Base-by-base conservation (phyloP, 768 basidiomycete species). In the Mycena belliarum region DNA sequence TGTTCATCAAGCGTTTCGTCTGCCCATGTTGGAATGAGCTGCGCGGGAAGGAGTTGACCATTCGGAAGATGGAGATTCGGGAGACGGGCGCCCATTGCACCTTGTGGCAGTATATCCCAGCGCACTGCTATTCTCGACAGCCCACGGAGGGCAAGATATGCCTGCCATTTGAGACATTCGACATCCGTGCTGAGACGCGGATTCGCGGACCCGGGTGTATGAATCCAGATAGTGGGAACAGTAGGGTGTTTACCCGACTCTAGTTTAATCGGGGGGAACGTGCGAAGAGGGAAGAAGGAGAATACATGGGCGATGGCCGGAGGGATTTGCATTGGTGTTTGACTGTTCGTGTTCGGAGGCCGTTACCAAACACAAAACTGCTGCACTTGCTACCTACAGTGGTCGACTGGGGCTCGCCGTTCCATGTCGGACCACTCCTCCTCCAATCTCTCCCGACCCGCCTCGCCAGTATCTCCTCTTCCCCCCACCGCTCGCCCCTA, bases 131-230 rank as follows among this genome's bases (percentile, higher is more conserved):
- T 71, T 64, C 70, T 60, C 20, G 65, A 67, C 57, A 89, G 66
- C 9, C 83, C 84, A 55, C 88, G 85, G 46, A 88, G 82, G 24
- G 87, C 86, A 46, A 90, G 76, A 64, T 88, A 92, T 0, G 92
- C 89, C 70, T 94, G 92, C 91, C 91, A 93, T 73, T 91, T 93
- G 68, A 94, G 82, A 69, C 91, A 93, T 64, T 93, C 90, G 64
- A 93, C 86, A 72, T 93, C 91, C 51, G 78, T 70, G 71, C 89
- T 91, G 59, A 93, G 80, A n/a, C 74, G 63, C 28, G 65, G 28
- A 63, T 59, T 2, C 37, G 18, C 37, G 10, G 37, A 47, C 21
- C 68, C 63, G 2, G 85, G 86, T 21, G 83, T 80, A 16, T 76
- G 76, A 23, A 92, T 82, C 87, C 89, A 91, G 43, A 93, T 79